A percentile compares a stretch with the other conserved stretches of the same genome.
Conservation (phyloP, 1,284 basidiomycete genomes). For the Moesziomyces globuligerus region DNA sequence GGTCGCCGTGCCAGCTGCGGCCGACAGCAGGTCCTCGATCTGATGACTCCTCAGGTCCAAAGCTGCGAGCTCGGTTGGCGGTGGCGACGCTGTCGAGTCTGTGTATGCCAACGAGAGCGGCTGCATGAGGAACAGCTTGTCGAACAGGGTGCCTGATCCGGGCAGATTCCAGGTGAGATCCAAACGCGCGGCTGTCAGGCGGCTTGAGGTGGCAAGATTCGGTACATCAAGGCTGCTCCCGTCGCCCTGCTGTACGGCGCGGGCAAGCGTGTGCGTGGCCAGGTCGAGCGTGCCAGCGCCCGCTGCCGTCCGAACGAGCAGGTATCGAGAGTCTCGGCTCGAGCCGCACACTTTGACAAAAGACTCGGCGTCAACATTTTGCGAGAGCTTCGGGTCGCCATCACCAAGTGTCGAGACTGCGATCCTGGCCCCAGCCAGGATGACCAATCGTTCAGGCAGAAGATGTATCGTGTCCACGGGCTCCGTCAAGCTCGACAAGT, state of each 20-base stretch:
- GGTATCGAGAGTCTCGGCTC: slow-evolving; percentile 12
- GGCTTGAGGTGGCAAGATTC: not conserved
- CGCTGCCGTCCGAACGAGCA: slow-evolving; percentile 12
- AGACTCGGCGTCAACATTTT: slow-evolving; percentile 1
- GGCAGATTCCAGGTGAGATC: slow-evolving; percentile 29
- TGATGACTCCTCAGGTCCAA: slow-evolving; percentile 15
- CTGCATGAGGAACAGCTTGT: slow-evolving; percentile 24
- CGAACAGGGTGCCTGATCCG: slow-evolving; percentile 15
- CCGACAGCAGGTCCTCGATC: slow-evolving; percentile 12
- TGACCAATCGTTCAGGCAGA: slow-evolving; percentile 1
- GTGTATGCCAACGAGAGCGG: not conserved
- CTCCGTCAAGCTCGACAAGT: not conserved
- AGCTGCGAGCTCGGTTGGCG: slow-evolving; percentile 8
- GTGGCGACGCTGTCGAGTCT: not conserved
- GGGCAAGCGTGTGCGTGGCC: not conserved
- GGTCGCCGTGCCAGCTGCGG: no score
- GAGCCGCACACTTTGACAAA: slow-evolving; percentile 17
- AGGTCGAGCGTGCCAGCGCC: slow-evolving; percentile 14
- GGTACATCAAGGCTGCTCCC: not conserved
- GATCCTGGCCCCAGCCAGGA: slow-evolving; percentile 2
- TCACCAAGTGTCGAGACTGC: not conserved
- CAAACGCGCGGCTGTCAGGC: slow-evolving; percentile 7
- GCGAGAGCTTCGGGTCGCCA: slow-evolving; percentile 3
- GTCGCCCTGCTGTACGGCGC: slow-evolving; percentile 4
- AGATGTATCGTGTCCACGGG: slow-evolving; percentile 6